Conservation (phyloP, 2,329 filamentous ascomycete species). For the Phialophora macrospora region DNA sequence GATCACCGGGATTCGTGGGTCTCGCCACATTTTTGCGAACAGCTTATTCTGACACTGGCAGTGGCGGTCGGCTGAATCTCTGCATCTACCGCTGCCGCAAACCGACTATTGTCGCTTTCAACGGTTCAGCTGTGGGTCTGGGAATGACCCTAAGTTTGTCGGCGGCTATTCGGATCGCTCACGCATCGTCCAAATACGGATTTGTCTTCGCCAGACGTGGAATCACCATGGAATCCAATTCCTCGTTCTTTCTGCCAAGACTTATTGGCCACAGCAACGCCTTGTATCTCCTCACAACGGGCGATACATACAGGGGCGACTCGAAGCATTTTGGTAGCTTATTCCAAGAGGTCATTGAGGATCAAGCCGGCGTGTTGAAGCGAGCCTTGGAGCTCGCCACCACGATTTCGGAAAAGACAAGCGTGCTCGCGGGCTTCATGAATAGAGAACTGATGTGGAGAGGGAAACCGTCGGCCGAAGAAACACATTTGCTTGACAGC, state of each 20-base stretch:
- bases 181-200: slow-evolving; percentile 62
- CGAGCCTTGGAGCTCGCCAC: slow-evolving; percentile 68
- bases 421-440: slow-evolving; percentile 46
- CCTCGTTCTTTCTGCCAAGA: slow-evolving; percentile 70
- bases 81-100: slow-evolving; percentile 65
- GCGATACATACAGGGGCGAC: slow-evolving; percentile 61
- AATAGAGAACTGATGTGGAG: slow-evolving; percentile 32
- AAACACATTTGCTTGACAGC: slow-evolving; percentile 69
- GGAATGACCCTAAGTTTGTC: slow-evolving; percentile 66
- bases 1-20: slow-evolving; percentile 61
- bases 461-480: slow-evolving; percentile 60
- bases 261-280: slow-evolving; percentile 67
- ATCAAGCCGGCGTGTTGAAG: slow-evolving; percentile 63
- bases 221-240: slow-evolving; percentile 70
- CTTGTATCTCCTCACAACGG: slow-evolving; percentile 68
- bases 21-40: neutral
- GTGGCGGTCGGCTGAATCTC: slow-evolving; percentile 53
- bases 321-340: slow-evolving; percentile 59
- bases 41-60: neutral
- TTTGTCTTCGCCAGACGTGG: slow-evolving; percentile 73
- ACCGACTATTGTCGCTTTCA: slow-evolving; percentile 63
- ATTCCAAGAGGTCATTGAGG: slow-evolving; percentile 69
- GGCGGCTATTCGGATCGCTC: slow-evolving; percentile 58
- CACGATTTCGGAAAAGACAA: slow-evolving; percentile 70
- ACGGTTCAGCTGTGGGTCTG: slow-evolving; percentile 65